Evolutionary conservation across 139 green algal species (phyloP), one percentile per base, ranked within the genome.

Genomic region (Chlamydomonas eustigma): DNA sequence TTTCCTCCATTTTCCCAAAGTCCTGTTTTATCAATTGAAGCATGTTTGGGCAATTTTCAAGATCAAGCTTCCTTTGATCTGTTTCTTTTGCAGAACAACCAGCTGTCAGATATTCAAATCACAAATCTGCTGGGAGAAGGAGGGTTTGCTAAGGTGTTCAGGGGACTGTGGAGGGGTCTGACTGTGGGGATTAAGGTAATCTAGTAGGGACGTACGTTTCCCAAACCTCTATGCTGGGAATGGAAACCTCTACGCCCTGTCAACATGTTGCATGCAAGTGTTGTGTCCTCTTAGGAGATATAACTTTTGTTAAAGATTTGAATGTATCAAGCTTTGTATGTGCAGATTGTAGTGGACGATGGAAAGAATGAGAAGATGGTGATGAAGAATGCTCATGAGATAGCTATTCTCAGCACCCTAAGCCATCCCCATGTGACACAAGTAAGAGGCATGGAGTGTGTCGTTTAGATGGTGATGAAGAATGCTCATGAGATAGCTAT

Each of bases 401-500:
- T 90, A 37, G 85, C 85, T 12, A 90, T 90, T 52, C 75, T 90
- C 32, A 73, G 70, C 18, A 76, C 80, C 24, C 78, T 85, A 4
- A 83, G 73, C 35, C 85, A 89, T 75, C 85, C 85, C 52, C 85
- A 89, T 73, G 84, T 89, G 63, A 64, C 83, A 35, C 83, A 90
- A 71, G 85, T 58, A 18, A 18, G 44, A n/a, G n/a, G n/a, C 50
- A 63, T 63, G 50, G 22, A 63, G 50, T 63, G 50, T 18, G n/a
- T n/a, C n/a, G n/a, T n/a, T n/a, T n/a, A 85, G 52, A 84, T 79
- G 37, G 85, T 86, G 37, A 87, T 90, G 77, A 87, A 87, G 74
- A 90, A 90, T 51, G 82, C 82, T 33, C 82, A 90, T 44, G 85
- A 90, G 80, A 90, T 90, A 37, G 85, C 85, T 12, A 90, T 90